Evolutionary conservation across 2,329 filamentous ascomycete genomes (phyloP), one percentile per base, ranked within the genome.

Genomic region (Whalleya microplaca): DNA sequence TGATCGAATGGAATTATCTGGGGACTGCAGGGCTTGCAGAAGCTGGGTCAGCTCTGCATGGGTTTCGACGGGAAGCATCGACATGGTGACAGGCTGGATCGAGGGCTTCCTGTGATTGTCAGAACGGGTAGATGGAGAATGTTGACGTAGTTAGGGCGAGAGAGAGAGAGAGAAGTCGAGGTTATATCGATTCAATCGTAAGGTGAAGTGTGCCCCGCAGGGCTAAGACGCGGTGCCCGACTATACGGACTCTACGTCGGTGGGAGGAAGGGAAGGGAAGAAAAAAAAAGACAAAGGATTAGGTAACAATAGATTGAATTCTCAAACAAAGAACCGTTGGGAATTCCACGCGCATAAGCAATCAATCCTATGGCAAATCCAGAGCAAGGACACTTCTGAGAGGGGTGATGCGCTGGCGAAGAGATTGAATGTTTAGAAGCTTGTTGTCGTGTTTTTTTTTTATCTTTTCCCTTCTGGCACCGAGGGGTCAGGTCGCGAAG

Each of bases 1-100:
- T 27, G 90, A 86, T 72, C 95, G 89, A 67, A 91, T 83, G 56
- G 82, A 81, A 78, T 99, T 99, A 78, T 99, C 94, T 67, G 92
- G 79, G 46, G 91, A 94, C 78, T 95, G 90, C 64, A 99, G 85
- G 66, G 89, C 93, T 78, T 90, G 87, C 72, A 99, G 83, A 66
- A 99, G 86, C 83, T 93, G 89, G 64, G 84, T 82, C 70, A 99
- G 87, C 78, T 94, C 91, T 67, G 86, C 83, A 74, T 95, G 90
- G 70, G 95, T 84, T 71, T 97, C 91, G 65, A 89, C 80, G 64
- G 92, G 88, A 44, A 98, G 86, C 66, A 96, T 78, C 74, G 94
- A 96, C 92, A 96, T 95, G 64, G 21, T 58, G 51, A 32, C 27
- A 51, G 23, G 42, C 29, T 23, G 49, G 18, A 21, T 51, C 43